Evolutionary conservation across 768 basidiomycete species (phyloP).

Genomic region (Rhizopogon vulgaris): DNA sequence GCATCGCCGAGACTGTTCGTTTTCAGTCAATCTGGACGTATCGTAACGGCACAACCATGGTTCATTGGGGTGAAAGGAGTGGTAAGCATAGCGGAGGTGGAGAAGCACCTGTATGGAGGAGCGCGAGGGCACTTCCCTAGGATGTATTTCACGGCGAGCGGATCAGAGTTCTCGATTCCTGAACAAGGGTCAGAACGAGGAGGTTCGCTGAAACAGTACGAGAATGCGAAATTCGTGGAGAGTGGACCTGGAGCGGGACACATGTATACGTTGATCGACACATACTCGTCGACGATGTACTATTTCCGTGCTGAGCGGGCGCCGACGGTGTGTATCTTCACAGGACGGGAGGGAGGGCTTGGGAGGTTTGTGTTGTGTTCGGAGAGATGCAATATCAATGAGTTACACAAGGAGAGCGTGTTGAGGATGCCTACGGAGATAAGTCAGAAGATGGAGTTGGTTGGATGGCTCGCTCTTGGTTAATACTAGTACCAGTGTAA

Average conservation of each 20-base stretch:
- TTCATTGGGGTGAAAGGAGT: slow-evolving; percentile 16
- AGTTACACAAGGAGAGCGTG: slow-evolving; percentile 16
- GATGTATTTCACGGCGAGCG: slow-evolving; percentile 10
- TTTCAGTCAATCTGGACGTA: slow-evolving; percentile 12
- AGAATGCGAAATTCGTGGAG: neutral
- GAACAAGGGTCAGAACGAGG: neutral
- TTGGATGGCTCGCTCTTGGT: neutral
- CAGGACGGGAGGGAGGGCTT: slow-evolving; percentile 16
- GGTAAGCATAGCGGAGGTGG: slow-evolving; percentile 5
- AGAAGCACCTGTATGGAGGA: slow-evolving; percentile 11
- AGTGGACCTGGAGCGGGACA: neutral
- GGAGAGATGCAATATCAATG: slow-evolving; percentile 9
- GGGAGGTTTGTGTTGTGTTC: slow-evolving; percentile 19
- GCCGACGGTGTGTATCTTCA: slow-evolving; percentile 16
- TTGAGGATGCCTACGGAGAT: slow-evolving; percentile 13
- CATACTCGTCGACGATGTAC: slow-evolving; percentile 9
- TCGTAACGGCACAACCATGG: slow-evolving; percentile 13
- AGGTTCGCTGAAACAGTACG: slow-evolving; percentile 5
- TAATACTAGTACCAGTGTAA: neutral
- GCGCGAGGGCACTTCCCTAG: slow-evolving; percentile 5
- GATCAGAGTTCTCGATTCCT: slow-evolving; percentile 8
- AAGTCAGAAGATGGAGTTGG: neutral
- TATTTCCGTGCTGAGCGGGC: slow-evolving; percentile 12
- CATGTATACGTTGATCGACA: slow-evolving; percentile 14
- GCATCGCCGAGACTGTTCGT: slow-evolving; percentile 4